Percentiles rank a stretch among this genome's conserved stretches.
Evolutionary conservation across 2,329 filamentous ascomycete genomes (phyloP).

Genomic region (Herpotrichia juniperi): DNA sequence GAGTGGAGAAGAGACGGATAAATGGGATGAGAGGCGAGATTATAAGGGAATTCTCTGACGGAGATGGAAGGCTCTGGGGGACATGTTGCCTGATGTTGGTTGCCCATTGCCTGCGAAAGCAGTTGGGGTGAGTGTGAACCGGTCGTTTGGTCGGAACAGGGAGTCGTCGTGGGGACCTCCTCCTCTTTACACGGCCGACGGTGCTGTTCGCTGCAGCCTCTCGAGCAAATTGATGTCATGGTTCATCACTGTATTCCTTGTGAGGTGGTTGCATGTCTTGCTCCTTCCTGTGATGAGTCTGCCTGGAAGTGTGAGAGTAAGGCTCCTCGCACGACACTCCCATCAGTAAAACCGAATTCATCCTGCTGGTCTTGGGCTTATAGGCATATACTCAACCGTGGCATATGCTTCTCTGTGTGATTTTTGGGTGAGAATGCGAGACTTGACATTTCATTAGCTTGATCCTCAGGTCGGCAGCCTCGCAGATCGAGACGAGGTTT

Average conservation of each 20-base stretch:
- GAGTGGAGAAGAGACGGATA: conserved; percentile 21
- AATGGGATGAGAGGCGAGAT: neutral
- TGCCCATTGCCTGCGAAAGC: neutral
- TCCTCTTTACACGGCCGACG: neutral
- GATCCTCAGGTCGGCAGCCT: no score
- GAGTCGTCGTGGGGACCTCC: neutral
- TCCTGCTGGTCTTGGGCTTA: no score
- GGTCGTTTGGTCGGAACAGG: neutral
- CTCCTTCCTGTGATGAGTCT: neutral
- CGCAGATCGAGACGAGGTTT: no score
- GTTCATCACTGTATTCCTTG: neutral
- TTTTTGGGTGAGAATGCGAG: no score
- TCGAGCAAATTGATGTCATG: neutral
- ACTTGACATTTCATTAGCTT: no score
- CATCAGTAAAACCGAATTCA: no score
- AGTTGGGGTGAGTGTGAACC: neutral
- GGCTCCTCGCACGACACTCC: no score
- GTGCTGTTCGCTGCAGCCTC: neutral
- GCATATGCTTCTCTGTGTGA: no score
- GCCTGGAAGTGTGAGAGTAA: no score
- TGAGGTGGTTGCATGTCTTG: neutral
- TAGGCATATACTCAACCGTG: no score
- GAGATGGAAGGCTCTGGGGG: neutral
- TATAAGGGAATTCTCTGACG: neutral
- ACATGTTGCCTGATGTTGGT: neutral